Conservation (phyloP, 1,284 basidiomycete species). For the Volvariella surrecta region DNA sequence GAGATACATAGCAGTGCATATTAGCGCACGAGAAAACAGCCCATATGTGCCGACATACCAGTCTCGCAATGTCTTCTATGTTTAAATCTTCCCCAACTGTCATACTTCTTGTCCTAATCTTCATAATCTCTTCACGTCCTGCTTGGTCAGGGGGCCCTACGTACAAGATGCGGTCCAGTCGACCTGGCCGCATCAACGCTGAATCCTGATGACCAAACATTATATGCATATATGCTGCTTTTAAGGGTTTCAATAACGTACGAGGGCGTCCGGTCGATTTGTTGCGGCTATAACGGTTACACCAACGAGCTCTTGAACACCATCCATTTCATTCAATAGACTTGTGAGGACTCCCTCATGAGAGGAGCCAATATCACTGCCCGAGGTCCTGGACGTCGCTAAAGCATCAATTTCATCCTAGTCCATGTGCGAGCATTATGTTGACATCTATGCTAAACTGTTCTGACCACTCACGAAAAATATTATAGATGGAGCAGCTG, state of each 20-base stretch:
- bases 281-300: slow-evolving; percentile 96
- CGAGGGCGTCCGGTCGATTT: slow-evolving; percentile 90
- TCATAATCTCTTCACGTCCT: slow-evolving; percentile 81
- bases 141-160: slow-evolving; percentile 84
- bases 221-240: slow-evolving; percentile 1
- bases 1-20: not conserved
- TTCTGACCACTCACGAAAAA: slow-evolving; percentile 71
- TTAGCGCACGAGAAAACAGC: slow-evolving; percentile 3
- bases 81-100: slow-evolving; percentile 67
- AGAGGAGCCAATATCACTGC: slow-evolving; percentile 42
- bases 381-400: slow-evolving; percentile 64
- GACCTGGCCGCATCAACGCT: slow-evolving; percentile 90
- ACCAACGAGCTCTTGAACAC: slow-evolving; percentile 87
- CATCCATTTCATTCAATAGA: slow-evolving; percentile 97
- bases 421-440: slow-evolving; percentile 2
- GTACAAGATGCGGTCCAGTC: slow-evolving; percentile 92
- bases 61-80: slow-evolving; percentile 57
- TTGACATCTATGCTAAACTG: not conserved
- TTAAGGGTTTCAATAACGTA: slow-evolving; percentile 27
- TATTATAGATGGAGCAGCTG: slow-evolving; percentile 89
- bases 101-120: slow-evolving; percentile 76
- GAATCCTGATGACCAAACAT: slow-evolving; percentile 59
- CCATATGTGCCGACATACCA: slow-evolving; percentile 44
- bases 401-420: slow-evolving; percentile 98
- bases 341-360: slow-evolving; percentile 91